Conservation (phyloP, 2,329 filamentous ascomycete genomes). For the Beauveria varroae region DNA sequence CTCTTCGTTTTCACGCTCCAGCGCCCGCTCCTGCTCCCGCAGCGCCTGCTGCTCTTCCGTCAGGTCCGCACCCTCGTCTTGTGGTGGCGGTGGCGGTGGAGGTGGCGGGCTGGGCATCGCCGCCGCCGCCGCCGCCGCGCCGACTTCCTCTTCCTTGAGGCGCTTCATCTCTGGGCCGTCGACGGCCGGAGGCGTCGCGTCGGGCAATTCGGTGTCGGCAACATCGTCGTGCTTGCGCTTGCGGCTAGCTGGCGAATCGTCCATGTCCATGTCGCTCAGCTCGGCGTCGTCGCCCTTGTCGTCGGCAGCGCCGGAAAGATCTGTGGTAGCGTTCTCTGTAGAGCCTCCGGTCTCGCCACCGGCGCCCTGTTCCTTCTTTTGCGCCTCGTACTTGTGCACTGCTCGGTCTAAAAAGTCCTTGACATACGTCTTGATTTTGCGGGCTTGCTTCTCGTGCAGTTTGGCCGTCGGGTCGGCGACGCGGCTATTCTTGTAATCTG, state of each 20-base stretch:
- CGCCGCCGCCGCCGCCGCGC: constrained; percentile 28
- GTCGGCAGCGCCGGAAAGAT: constrained; percentile 22
- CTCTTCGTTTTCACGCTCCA: constrained; percentile 48
- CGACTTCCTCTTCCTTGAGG: constrained; percentile 37
- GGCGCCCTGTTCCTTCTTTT: constrained; percentile 54
- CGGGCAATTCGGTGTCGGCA: constrained; percentile 26
- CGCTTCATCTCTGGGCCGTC: constrained; percentile 51
- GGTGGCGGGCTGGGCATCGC: constrained; percentile 34
- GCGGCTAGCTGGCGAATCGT: constrained; percentile 38
- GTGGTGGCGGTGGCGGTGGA: constrained; percentile 41
- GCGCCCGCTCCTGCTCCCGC: constrained; percentile 42
- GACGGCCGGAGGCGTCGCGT: constrained; percentile 40
- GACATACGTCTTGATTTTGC: constrained; percentile 76
- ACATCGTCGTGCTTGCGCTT: constrained; percentile 59
- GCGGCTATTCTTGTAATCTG: constrained; percentile 85
- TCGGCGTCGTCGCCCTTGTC: constrained; percentile 20
- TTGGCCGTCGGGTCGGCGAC: constrained; percentile 67
- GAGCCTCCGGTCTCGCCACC: constrained; percentile 40
- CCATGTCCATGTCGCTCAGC: constrained; percentile 38
- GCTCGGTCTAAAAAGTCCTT: constrained; percentile 84
- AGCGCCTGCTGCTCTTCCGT: constrained; percentile 38
- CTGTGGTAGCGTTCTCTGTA: constrained; percentile 38
- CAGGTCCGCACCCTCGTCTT: constrained; percentile 27
- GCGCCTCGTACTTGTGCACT: constrained; percentile 62
- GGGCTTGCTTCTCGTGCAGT: constrained; percentile 69